Conservation (phyloP, 768 basidiomycete species). For the Tricholoma terreum region DNA sequence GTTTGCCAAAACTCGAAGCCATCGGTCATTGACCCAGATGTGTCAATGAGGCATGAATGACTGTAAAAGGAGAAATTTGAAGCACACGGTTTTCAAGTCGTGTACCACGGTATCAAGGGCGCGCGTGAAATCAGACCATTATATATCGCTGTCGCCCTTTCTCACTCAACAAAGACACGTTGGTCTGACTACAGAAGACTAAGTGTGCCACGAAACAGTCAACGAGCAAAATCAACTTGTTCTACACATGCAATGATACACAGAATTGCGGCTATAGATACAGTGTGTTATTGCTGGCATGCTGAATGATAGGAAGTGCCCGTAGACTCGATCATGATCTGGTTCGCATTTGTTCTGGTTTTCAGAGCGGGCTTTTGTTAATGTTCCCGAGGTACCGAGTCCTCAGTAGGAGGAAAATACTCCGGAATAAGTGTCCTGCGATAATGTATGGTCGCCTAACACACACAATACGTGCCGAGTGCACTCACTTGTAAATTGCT, state of each 20-base stretch:
- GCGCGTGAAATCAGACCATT: no score
- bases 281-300: not conserved
- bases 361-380: not conserved
- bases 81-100: no score
- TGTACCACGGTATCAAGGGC: no score
- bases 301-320: not conserved
- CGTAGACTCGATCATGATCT: not conserved
- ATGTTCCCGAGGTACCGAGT: constrained; percentile 1
- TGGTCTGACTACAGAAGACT: no score
- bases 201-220: not conserved
- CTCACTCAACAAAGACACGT: no score
- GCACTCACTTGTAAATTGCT: constrained; percentile 51
- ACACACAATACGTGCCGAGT: not conserved
- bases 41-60: no score
- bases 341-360: not conserved
- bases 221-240: not conserved
- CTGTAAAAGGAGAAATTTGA: no score
- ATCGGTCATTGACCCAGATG: no score
- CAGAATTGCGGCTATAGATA: not conserved
- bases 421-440: constrained; percentile 50
- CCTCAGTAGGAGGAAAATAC: constrained; percentile 51
- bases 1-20: no score
- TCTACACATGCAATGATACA: not conserved
- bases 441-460: not conserved
- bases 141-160: no score